Conservation (phyloP, 805 yeast species). For the Candida vaughaniae region DNA sequence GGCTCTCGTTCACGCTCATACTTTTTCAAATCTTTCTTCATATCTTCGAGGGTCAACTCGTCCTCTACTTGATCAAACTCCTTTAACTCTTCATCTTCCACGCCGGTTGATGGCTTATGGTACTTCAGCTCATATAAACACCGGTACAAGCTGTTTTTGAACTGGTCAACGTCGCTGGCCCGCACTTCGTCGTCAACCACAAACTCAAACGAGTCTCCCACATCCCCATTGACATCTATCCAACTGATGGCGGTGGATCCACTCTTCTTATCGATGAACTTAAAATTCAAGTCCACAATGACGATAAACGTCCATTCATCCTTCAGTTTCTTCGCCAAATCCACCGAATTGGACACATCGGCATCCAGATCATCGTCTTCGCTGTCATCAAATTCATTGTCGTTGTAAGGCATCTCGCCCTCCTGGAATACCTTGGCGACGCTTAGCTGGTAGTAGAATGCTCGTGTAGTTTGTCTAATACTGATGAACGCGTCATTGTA, state of each 20-base stretch:
- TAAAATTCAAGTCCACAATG: constrained; percentile 57
- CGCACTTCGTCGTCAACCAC: constrained; percentile 63
- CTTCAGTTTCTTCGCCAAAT: constrained; percentile 23
- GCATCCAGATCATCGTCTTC: constrained; percentile 24
- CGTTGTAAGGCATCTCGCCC: constrained; percentile 54
- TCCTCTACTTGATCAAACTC: constrained; percentile 51
- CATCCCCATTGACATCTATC: constrained; percentile 83
- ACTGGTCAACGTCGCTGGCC: constrained; percentile 55
- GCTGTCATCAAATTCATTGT: constrained; percentile 28
- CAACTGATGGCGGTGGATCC: constrained; percentile 67
- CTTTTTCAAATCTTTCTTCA: constrained; percentile 15
- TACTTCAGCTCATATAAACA: constrained; percentile 77
- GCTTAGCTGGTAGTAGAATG: constrained; percentile 66
- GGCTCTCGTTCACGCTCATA: not conserved
- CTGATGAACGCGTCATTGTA: constrained; percentile 78
- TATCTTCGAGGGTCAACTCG: constrained; percentile 21
- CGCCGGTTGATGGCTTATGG: constrained; percentile 5
- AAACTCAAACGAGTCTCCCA: constrained; percentile 81
- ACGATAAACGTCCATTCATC: constrained; percentile 77
- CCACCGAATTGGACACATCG: constrained; percentile 22
- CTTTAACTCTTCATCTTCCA: constrained; percentile 41
- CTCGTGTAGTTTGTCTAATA: constrained; percentile 65
- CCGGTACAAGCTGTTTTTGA: constrained; percentile 56
- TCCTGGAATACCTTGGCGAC: constrained; percentile 69
- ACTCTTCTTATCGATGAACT: constrained; percentile 47